Evolutionary conservation across 1,139 yeast genomes (phyloP).

Genomic region (Debaryomyces sp.): DNA sequence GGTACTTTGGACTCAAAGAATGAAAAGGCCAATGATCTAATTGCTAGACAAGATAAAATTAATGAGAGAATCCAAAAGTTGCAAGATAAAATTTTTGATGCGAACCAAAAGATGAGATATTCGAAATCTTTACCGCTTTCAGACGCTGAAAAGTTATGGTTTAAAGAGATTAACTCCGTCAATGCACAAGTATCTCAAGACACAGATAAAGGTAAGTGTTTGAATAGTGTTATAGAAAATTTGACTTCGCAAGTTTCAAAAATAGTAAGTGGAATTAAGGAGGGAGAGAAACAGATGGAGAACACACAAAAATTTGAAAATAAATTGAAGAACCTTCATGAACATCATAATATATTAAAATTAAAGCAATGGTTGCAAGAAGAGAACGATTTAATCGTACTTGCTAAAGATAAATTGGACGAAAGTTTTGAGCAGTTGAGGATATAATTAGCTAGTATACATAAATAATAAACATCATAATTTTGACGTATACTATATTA

Average conservation of each 20-base stretch:
- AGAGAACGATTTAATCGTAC: conserved; percentile 20
- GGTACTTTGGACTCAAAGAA: conserved; percentile 6
- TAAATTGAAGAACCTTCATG: conserved; percentile 20
- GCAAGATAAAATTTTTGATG: conserved; percentile 25
- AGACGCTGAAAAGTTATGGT: conserved; percentile 39
- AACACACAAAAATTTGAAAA: not conserved
- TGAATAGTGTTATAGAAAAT: conserved; percentile 13
- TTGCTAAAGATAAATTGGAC: conserved; percentile 19
- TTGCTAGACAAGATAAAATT: conserved; percentile 25
- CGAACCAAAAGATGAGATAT: conserved; percentile 24
- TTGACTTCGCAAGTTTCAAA: conserved; percentile 20
- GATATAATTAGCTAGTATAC: conserved; percentile 1
- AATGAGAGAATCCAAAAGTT: conserved; percentile 22
- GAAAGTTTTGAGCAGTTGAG: conserved; percentile 8
- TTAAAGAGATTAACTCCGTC: conserved; percentile 36
- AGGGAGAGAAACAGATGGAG: not conserved
- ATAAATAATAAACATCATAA: not conserved
- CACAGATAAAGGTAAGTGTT: conserved; percentile 10
- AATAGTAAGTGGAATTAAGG: conserved; percentile 9
- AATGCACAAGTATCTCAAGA: conserved; percentile 16
- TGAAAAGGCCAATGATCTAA: conserved; percentile 18
- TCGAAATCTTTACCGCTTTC: conserved; percentile 35
- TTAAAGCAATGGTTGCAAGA: conserved; percentile 22
- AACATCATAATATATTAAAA: conserved; percentile 19
- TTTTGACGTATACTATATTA: not conserved